Base-by-base conservation (phyloP, 495 filamentous ascomycete genomes). In the Margaritispora aquatica region DNA sequence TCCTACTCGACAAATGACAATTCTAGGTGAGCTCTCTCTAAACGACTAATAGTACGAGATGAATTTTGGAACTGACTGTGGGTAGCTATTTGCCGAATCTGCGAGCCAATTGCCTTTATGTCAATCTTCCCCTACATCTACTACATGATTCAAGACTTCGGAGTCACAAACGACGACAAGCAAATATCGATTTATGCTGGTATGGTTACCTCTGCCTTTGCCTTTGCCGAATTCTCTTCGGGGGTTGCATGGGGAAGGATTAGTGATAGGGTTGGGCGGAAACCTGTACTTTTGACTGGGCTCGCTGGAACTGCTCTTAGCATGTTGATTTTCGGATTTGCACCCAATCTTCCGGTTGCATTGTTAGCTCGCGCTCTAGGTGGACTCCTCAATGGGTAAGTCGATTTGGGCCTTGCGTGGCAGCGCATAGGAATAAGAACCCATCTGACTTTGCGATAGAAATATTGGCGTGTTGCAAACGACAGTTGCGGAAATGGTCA, bases 101-200 rank as follows among this genome's bases (percentile, higher is more conserved):
- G 90, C 78, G 94, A 99, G 72, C 94, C 94, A 49, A 96, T 99
- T 71, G 95, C 94, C 10, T 97, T 99, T 80, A 97, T 96, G 88
- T 96, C 92, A 52, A 96, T 99, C 64, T 97, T 99, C 69, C 95
- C 94, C 2, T 99, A 99, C 69, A 92, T 93, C 68, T 99, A 96
- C 75, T 94, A 87, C 76, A 99, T 99, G 94, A 89, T 97, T 50
- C 79, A 89, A 64, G 89, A 88, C 34, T 99, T 99, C 74, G 76
- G 89, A 63, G 85, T 94, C 71, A 68, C 60, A 36, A 55, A 87
- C 59, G 86, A 89, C 66, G 80, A 89, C 55, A 82, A 80, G 61
- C 82, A 88, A 69, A 96, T 97, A 65, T 87, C 92, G 20, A 78
- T 96, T 54, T 99, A 97, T 69, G 91, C 89, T 44, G 95, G 95